Evolutionary conservation across 2,329 filamentous ascomycete species (phyloP), one percentile per base, ranked within the genome.

Genomic region (Epichloe elymi): DNA sequence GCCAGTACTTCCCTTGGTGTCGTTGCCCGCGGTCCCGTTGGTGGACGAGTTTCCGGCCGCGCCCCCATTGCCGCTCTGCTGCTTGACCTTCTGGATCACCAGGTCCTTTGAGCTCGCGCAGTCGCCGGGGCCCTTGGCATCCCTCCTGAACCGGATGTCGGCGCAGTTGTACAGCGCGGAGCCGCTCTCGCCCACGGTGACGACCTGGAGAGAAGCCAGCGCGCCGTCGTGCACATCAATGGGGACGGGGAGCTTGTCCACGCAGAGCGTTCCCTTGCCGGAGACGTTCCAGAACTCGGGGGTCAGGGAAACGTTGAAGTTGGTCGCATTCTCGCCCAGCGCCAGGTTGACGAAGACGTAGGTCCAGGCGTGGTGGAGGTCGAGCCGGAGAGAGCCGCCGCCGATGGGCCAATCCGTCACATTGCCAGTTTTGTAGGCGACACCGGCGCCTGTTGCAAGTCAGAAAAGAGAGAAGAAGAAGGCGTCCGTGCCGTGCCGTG

Each of bases 91-190:
- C 41, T 53, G 53, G 33, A 64, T 59, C 20, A 68, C 70, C 43
- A 86, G 69, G 36, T 74, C 76, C 3, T 61, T 59, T 0, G 63
- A 59, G 20, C 43, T 49, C 3, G 53, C 60, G 55, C 64, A 65
- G 53, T 65, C 65, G 26, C 68, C 61, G 15, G 75, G 69, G 8
- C 68, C 63, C 17, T 73, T 69, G 4, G 77, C 71, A 11, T 69
- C 68, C 48, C 70, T 68, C 35, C 73, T 75, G 68, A 90, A 83
- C 26, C 78, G 82, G 57, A 89, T 78, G 59, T 90, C 85, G 61
- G 85, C 82, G 65, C 86, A 90, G 66, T 83, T 85, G 67, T 88
- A 89, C 35, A 89, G 68, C 15, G 83, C 80, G 39, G 72, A 74
- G 19, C 72, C 75, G 4, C 69, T 70, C 20, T 76, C 71, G 30